These are phyloP conservation scores for Tulasnella sp. DNA, from an alignment of 768 basidiomycete species.

Conservation along the genomic window DNA sequence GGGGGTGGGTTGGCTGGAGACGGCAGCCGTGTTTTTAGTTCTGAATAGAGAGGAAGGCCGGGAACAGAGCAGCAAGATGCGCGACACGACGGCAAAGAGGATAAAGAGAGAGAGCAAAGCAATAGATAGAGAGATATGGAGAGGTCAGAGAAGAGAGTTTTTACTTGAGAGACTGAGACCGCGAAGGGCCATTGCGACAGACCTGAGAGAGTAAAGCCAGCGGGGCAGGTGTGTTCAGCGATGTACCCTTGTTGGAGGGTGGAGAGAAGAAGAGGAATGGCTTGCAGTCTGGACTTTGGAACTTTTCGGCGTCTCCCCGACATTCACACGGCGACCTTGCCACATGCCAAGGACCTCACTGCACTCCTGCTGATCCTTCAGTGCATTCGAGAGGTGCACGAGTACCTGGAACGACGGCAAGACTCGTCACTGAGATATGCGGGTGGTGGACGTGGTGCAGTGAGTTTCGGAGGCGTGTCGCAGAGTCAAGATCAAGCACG, in stretches of 20 bases:
- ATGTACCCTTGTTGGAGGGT: slow-evolving; percentile 3
- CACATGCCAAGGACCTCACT: neutral
- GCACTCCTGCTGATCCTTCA: neutral
- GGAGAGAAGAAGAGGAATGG: slow-evolving; percentile 21
- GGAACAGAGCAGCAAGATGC: neutral
- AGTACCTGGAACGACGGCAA: neutral
- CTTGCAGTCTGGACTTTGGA: slow-evolving; percentile 8
- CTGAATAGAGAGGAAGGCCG: neutral
- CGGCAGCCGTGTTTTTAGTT: neutral
- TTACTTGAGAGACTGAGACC: slow-evolving; percentile 9
- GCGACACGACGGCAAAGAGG: slow-evolving; percentile 34
- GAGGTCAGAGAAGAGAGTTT: slow-evolving; percentile 68
- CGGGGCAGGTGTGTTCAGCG: neutral
- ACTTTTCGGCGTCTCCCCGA: slow-evolving; percentile 4
- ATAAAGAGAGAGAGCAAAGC: slow-evolving; percentile 38
- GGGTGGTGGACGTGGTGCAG: neutral
- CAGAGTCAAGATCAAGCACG: neutral
- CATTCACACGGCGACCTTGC: slow-evolving; percentile 1
- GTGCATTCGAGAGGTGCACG: neutral
- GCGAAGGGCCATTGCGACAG: slow-evolving; percentile 4
- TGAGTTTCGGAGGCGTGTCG: neutral
- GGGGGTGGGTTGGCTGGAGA: neutral
- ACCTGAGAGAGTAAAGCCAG: slow-evolving; percentile 11
- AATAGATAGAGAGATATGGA: slow-evolving; percentile 52
- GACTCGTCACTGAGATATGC: neutral